Conservation (phyloP, 23 red algal genomes). For the Cyanidioschyzon merolae region DNA sequence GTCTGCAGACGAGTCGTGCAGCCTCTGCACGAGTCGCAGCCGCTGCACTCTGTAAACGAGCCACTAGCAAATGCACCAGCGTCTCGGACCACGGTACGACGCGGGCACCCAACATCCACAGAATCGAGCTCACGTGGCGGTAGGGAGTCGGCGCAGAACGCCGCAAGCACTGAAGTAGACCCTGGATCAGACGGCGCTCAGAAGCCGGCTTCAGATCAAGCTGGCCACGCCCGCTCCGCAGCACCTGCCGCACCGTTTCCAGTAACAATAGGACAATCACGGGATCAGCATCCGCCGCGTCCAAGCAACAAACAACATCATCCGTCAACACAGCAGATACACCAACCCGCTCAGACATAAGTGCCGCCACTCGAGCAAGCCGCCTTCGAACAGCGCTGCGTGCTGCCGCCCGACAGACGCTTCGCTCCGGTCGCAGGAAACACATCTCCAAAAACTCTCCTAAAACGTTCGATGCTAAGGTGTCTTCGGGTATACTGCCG, state of each 20-base stretch:
- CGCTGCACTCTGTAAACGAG: conserved; percentile 53
- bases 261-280: neutral
- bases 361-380: neutral
- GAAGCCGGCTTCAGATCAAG: neutral
- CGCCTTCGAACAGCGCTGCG: neutral
- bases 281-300: neutral
- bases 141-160: neutral
- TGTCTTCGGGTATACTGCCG: neutral
- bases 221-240: neutral
- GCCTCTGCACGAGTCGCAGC: conserved; percentile 67
- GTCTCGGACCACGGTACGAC: neutral
- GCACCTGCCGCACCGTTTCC: neutral
- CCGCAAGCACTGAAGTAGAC: neutral
- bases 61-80: neutral
- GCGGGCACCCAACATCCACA: neutral
- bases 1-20: conserved; percentile 48
- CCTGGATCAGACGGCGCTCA: neutral
- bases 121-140: neutral
- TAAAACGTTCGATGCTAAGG: neutral
- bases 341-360: neutral
- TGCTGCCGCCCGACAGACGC: neutral
- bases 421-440: neutral
- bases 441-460: neutral
- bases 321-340: neutral
- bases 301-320: neutral